A percentile compares a stretch with the other conserved stretches of the same genome.
Evolutionary conservation across 371 early-diverging fungal genomes (phyloP).

Genomic region (Encephalitozoon cuniculi): DNA sequence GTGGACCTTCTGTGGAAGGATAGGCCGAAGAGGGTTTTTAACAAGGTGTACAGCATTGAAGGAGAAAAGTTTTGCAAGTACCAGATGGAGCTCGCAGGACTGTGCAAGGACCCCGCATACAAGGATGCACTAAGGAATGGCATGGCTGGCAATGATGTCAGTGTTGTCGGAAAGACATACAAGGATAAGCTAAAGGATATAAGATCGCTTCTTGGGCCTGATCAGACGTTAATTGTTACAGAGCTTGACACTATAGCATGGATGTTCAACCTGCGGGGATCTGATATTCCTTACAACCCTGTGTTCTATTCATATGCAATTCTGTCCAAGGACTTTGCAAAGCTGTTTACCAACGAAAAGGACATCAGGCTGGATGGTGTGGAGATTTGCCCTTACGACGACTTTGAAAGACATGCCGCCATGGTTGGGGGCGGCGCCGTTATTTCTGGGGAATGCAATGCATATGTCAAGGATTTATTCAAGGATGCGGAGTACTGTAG

Average conservation of each 20-base stretch:
- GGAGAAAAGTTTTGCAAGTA: neutral
- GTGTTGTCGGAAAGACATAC: slow-evolving; percentile 80
- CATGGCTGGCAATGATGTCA: slow-evolving; percentile 69
- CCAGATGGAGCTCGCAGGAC: neutral
- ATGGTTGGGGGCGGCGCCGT: neutral
- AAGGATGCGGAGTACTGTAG: slow-evolving; percentile 11
- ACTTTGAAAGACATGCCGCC: slow-evolving; percentile 38
- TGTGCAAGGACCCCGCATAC: neutral
- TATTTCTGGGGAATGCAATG: slow-evolving; percentile 64
- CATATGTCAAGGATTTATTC: slow-evolving; percentile 24
- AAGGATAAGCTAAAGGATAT: slow-evolving; percentile 39
- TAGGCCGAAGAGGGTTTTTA: slow-evolving; percentile 6
- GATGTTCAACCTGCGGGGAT: slow-evolving; percentile 92
- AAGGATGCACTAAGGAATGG: neutral
- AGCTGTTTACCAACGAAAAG: slow-evolving; percentile 73
- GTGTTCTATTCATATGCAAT: slow-evolving; percentile 84
- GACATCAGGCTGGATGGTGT: slow-evolving; percentile 63
- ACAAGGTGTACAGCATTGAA: slow-evolving; percentile 9
- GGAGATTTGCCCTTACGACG: slow-evolving; percentile 35
- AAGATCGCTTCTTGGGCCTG: neutral
- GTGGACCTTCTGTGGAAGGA: neutral
- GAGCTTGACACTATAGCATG: slow-evolving; percentile 62
- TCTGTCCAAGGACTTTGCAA: slow-evolving; percentile 65
- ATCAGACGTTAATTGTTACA: slow-evolving; percentile 42
- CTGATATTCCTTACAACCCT: slow-evolving; percentile 86